Evolutionary conservation across 2,329 filamentous ascomycete species (phyloP), one percentile per base, ranked within the genome.

Genomic region (Stagonosporopsis cucurbitacearum): DNA sequence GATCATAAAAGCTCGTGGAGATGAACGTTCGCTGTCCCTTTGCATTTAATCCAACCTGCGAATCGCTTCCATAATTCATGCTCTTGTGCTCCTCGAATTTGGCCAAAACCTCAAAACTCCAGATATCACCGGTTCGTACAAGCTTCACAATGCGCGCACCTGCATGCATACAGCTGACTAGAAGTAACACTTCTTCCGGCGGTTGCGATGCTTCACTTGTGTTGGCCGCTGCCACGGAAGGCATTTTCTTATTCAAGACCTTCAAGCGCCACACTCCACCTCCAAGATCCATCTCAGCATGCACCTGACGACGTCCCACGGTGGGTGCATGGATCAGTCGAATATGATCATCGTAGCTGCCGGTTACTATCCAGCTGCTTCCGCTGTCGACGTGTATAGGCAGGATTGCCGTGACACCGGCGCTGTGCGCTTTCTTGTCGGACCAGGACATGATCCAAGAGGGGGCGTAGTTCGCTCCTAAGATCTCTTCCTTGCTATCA

Each of bases 91-190:
- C 90, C 64, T 91, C 89, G 68, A 96, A 96, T 48, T 82, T 84
- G 0, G 84, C 87, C 42, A 93, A 63, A 1, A 94, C 80, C 39
- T 83, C 78, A 54, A 95, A 87, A 1, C 68, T 69, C 84, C 88
- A 92, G 1, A 59, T 54, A n/a, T 62, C 61, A 15, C 36, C 69
- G 26, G 30, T 67, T 66, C 33, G 57, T 6, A 57, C 69, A 3
- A 87, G 67, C 55, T 75, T 75, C 2, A 88, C 71, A n/a, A 98
- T 77, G 50, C 88, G 84, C 9, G 86, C 82, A 0, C 95, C 95
- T 2, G 90, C 91, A 78, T 97, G 90, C 94, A 98, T 98, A 70
- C 95, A 97, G 41, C 92, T 96, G 15, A 88, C 93, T 36, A 97
- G 79, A 23, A 66, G 62, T 12, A 59, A 20, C 9, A 69, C 55